A percentile compares a stretch with the other conserved stretches of the same genome.
Evolutionary conservation across 805 yeast species (phyloP).

Genomic region (Barnettozyma vustinii): DNA sequence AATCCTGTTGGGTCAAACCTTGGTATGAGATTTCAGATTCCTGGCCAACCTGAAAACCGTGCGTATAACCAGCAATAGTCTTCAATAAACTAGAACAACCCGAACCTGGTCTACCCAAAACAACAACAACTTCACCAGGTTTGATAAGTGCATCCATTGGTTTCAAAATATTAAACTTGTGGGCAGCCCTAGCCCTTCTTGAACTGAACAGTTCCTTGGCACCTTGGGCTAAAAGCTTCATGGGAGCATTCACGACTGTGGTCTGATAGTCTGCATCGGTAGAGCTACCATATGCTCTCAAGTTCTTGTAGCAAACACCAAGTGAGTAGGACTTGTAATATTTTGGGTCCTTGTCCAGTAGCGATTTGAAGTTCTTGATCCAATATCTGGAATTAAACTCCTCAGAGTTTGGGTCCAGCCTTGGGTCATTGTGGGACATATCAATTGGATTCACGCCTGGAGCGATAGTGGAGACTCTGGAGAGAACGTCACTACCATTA

Average conservation of each 20-base stretch:
- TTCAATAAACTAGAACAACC: slow-evolving; percentile 62
- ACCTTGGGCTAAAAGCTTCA: slow-evolving; percentile 18
- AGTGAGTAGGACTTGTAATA: slow-evolving; percentile 51
- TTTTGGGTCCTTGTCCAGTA: slow-evolving; percentile 52
- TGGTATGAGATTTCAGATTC: slow-evolving; percentile 43
- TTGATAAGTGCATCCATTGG: slow-evolving; percentile 51
- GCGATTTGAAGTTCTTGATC: slow-evolving; percentile 53
- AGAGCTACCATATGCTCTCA: slow-evolving; percentile 58
- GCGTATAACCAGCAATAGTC: slow-evolving; percentile 48
- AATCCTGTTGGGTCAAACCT: slow-evolving; percentile 42
- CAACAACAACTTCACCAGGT: slow-evolving; percentile 69
- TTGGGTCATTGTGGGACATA: slow-evolving; percentile 31
- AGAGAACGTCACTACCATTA: too few species aligned
- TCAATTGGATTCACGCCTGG: slow-evolving; percentile 37
- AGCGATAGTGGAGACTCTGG: slow-evolving; percentile 22
- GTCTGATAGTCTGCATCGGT: slow-evolving; percentile 61
- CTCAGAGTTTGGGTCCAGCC: slow-evolving; percentile 53
- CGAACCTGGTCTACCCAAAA: slow-evolving; percentile 75
- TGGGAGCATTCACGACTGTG: slow-evolving; percentile 43
- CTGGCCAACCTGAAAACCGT: slow-evolving; percentile 45
- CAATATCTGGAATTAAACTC: slow-evolving; percentile 54
- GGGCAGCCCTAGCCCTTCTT: slow-evolving; percentile 21
- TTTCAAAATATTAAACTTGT: slow-evolving; percentile 40
- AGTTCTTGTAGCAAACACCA: slow-evolving; percentile 52
- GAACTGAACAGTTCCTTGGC: slow-evolving; percentile 16